Base-by-base conservation (phyloP, 2,329 filamentous ascomycete genomes). In the Teratosphaeria zuluensis region DNA sequence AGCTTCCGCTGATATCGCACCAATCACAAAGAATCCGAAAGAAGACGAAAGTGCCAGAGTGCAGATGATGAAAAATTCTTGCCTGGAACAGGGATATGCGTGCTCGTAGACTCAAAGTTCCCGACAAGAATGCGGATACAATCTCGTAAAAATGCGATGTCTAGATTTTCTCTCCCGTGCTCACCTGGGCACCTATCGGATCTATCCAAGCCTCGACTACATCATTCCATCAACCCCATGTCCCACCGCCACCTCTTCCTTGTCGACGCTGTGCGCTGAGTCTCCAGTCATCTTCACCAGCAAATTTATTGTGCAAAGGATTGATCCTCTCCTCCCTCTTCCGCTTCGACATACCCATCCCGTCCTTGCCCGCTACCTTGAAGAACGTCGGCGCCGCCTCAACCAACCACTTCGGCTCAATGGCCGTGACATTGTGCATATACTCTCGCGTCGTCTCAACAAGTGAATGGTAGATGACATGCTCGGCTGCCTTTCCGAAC, bases 371-470 rank as follows among this genome's bases (percentile, higher is more conserved):
- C 19, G 94, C 92, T 4, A 97, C 90, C 81, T 95, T 96, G 84
- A 97, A 99, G 78, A 97, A 99, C 0, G 91, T 96, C 9, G 95
- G 94, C n/a, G 95, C 94, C 12, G 92, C 92, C 68, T 96, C 92
- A 0, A 97, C 91, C 24, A 99, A 82, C 84, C 84, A 87, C 73
- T 95, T 96, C 8, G 94, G 92, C 75, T 99, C 94, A 68, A 99
- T 97, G 3, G 84, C 83, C 3, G 90, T 96, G 14, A 91, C 94
- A 71, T 84, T 89, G 69, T 96, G 92, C 94, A 99, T 97, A 75
- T 97, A 99, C 76, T 99, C 94, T 77, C 95, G 92, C 28, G 89
- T 95, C 28, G 94, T 99, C 67, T 97, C 81, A 7, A 97, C 90
- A 21, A 99, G 79, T 56, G 85, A 87, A 70, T 96, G 87, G 72